Evolutionary conservation across 1,284 basidiomycete species (phyloP).

Genomic region (Phlebopus sp.): DNA sequence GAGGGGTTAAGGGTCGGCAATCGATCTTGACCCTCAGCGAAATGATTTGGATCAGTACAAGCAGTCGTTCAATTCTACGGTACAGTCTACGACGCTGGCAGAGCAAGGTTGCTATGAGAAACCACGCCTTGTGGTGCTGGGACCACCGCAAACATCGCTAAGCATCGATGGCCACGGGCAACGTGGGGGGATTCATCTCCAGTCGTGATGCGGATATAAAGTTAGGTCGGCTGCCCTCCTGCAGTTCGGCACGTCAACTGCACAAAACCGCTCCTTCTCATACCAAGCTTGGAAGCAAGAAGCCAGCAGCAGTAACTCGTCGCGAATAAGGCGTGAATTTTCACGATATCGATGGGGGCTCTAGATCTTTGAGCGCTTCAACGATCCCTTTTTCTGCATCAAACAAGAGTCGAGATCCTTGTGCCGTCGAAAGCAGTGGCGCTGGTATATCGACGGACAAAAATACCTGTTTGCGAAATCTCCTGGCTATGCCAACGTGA

Average conservation of each 20-base stretch:
- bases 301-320: background rate
- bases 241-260: background rate
- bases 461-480: conserved; percentile 66
- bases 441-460: conserved; percentile 64
- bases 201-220: background rate
- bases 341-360: conserved; percentile 17
- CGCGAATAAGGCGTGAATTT: background rate
- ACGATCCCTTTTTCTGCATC: conserved; percentile 60
- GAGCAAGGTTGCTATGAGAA: too few species aligned
- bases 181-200: background rate
- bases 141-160: background rate
- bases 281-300: background rate
- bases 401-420: conserved; percentile 45
- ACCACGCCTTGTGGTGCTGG: too few species aligned
- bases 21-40: conserved; percentile 10
- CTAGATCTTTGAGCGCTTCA: conserved; percentile 43
- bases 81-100: too few species aligned
- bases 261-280: background rate
- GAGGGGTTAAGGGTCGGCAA: conserved; percentile 34
- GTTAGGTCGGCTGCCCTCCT: background rate
- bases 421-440: conserved; percentile 41
- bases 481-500: conserved; percentile 43
- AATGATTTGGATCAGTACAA: conserved; percentile 4
- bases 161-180: conserved; percentile 10
- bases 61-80: background rate